Percentiles rank a stretch among this genome's conserved stretches.
phyloP scores from a whole-genome alignment of 148 eudicot species.

The Spergularia marina region DNA sequence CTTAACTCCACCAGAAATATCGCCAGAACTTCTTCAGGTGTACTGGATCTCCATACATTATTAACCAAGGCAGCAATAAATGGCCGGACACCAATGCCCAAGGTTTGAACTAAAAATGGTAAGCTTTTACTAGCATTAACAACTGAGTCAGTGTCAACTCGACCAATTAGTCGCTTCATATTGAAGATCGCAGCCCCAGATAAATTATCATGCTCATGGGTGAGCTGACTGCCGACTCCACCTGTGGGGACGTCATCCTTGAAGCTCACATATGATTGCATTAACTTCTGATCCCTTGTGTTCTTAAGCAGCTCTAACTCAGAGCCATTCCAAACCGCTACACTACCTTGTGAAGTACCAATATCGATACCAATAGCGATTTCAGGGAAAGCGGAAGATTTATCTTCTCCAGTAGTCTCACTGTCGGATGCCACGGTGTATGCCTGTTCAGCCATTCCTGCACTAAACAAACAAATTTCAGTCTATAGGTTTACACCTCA shows the following conservation, averaged over 20 bases:
- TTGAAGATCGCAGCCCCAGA: constrained; percentile 78
- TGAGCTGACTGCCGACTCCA: constrained; percentile 58
- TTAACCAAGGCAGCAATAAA: constrained; percentile 81
- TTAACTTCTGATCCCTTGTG: constrained; percentile 63
- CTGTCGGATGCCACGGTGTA: constrained; percentile 82
- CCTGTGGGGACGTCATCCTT: constrained; percentile 65
- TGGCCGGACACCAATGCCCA: constrained; percentile 81
- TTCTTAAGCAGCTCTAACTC: constrained; percentile 66
- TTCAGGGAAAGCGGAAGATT: constrained; percentile 48
- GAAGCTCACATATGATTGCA: constrained; percentile 77
- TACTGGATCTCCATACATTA: constrained; percentile 75
- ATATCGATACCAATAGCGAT: constrained; percentile 84
- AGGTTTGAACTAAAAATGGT: constrained; percentile 75
- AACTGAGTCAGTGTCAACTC: constrained; percentile 80
- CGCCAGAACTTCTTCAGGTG: constrained; percentile 88
- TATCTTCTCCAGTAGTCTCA: constrained; percentile 76
- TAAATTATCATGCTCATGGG: constrained; percentile 60
- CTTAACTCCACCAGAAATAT: constrained; percentile 70
- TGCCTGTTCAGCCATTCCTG: constrained; percentile 79
- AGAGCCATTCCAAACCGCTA: constrained; percentile 87
- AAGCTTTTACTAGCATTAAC: constrained; percentile 73
- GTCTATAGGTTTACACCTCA: no score
- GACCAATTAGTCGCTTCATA: constrained; percentile 73
- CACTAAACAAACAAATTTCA: background rate
- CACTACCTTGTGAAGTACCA: constrained; percentile 81